Base-by-base conservation (phyloP, 805 yeast genomes). In the Nakazawaea peltata region DNA sequence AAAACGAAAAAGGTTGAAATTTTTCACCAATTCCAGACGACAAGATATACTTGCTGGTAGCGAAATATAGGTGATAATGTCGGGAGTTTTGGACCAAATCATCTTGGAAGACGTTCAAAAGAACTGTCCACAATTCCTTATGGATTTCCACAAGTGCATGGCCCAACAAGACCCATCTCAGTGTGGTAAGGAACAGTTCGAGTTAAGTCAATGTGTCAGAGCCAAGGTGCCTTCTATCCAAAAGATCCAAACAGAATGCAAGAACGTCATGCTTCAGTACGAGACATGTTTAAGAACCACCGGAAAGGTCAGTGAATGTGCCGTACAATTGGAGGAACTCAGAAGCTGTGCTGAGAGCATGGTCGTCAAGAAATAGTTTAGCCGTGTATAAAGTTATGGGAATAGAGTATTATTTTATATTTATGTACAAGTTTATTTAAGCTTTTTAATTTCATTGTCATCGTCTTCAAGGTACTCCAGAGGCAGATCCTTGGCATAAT, bases 51-150 rank as follows among this genome's bases (percentile, higher is more conserved):
- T 8, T 22, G 24, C 11, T 11, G 8, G 10, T 11, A 11, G 10
- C 24, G 8, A 22, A 22, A 22, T 22, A 8, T 22, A 8, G 8
- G 24, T 8, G 11, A 22, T 8, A 25, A 67, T 69, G 71, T 61
- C 74, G 12, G 53, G 64, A 50, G 46, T 65, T 10, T 55, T 84
- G 21, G 94, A 84, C 55, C 88, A 83, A 50, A 62, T 80, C 33
- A 68, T 84, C 22, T 70, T 84, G 42, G 87, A 82, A 42, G 94
- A 84, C 48, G 81, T 69, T 39, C 87, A 94, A 11, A 69, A 74
- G 36, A 62, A 67, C 49, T 84, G 95, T 53, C 92, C 94, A 0
- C 75, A 72, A 41, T 70, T 76, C 48, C 83, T 84, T 44, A 57
- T 83, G 38, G 71, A 68, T 19, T 84, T 79, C 54, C 90, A 84